Evolutionary conservation across 805 yeast genomes (phyloP), one percentile per base, ranked within the genome.

Genomic region (Kodamaea hsintzibuensis): DNA sequence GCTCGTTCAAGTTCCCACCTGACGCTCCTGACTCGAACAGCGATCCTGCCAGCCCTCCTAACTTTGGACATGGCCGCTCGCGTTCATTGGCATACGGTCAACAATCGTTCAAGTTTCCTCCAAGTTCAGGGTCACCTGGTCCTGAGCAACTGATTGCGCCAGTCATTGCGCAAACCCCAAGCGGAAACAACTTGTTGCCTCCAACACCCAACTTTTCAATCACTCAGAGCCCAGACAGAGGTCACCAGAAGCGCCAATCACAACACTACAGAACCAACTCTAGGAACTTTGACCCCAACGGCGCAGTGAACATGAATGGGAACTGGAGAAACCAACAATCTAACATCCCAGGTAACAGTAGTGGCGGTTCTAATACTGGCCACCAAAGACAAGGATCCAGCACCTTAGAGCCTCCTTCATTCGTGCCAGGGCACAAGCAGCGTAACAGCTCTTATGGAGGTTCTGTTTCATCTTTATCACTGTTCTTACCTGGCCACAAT

Each of bases 371-470:
- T 6, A 40, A 40, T 25, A 17, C 17, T 19, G 37, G 38, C 35
- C 62, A 61, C 55, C 65, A 64, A 55, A 62, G 71, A 55, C 62
- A 62, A 42, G 57, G 63, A 5, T 61, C 73, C 64, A 44, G 66
- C 16, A 63, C 73, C 50, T 75, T 72, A 57, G 76, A 78, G 2
- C 79, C 77, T 1, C 68, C 64, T 18, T 60, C 67, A 6, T 90
- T 84, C 71, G 83, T 82, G 1, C 96, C 96, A 1, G 91, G 96
- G 13, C 96, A 90, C 66, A 82, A 89, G 62, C 77, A 85, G 14
- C 82, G 93, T 60, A 82, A 71, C 60, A 65, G 86, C 50, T 91
- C 96, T 0, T 82, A 83, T 62, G 86, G 77, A 9, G 77, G 77
- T 1, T 86, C 88, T 0, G 73, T 84, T 17, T 83, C 86, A 37